Evolutionary conservation across 2,329 filamentous ascomycete species (phyloP).

Genomic region (Hawksworthiomyces lignivorus): DNA sequence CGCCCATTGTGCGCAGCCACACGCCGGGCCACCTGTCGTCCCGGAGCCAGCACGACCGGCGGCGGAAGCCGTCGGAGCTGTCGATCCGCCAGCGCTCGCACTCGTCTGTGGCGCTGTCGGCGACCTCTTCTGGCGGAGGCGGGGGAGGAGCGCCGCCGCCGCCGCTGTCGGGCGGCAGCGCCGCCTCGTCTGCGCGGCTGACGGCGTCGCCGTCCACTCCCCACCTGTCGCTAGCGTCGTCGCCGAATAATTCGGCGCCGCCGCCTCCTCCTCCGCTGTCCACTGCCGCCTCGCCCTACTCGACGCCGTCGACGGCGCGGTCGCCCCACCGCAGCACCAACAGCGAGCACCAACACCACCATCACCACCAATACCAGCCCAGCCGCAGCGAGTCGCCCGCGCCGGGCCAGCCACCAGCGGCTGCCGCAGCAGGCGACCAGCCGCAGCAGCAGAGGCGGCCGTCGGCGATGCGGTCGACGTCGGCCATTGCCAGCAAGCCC

Average conservation of each 20-base stretch:
- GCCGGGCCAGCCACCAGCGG: constrained; percentile 10
- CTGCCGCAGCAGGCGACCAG: constrained; percentile 15
- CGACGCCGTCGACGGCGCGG: constrained; percentile 1
- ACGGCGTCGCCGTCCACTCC: constrained; percentile 17
- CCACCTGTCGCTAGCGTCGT: constrained; percentile 9
- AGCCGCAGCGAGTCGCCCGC: constrained; percentile 2
- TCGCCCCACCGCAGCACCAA: constrained; percentile 17
- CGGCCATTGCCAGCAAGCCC: constrained; percentile 36
- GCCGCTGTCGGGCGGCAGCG: constrained; percentile 18
- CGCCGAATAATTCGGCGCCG: background rate
- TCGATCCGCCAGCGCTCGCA: constrained; percentile 48
- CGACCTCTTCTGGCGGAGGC: background rate
- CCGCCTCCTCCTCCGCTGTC: background rate
- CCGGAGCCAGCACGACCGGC: constrained; percentile 47
- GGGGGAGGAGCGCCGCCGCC: constrained; percentile 19
- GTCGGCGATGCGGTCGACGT: constrained; percentile 43
- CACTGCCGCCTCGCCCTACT: background rate
- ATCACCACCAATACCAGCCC: background rate
- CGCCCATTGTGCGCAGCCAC: constrained; percentile 46
- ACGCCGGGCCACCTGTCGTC: constrained; percentile 54
- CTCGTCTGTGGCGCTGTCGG: constrained; percentile 32
- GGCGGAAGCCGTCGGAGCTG: constrained; percentile 43
- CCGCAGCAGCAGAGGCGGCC: constrained; percentile 28
- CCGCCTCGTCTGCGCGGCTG: constrained; percentile 13
- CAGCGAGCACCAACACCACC: constrained; percentile 15